A percentile compares a stretch with the other conserved stretches of the same genome.
phyloP scores from a whole-genome alignment of 176 grass and related monocot species.

The Thinopyrum elongatum region DNA sequence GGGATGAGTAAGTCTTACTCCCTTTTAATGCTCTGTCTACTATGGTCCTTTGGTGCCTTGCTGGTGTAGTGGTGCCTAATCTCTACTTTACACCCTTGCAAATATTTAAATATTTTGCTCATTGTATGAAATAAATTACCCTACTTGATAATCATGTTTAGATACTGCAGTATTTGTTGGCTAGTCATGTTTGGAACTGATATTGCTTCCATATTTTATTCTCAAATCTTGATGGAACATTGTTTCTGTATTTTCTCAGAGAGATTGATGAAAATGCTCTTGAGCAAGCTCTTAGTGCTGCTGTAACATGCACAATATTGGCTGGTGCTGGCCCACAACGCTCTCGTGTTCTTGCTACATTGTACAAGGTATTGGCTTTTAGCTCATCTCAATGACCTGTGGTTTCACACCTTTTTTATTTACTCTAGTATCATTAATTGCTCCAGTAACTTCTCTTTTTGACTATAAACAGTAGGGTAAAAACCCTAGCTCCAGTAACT shows the following conservation, averaged over 20 bases:
- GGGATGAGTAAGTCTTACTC: conserved; percentile 79
- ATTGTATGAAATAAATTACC: background rate
- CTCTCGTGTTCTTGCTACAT: conserved; percentile 91
- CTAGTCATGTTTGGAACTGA: background rate
- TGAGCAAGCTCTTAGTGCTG: conserved; percentile 95
- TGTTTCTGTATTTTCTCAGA: conserved; percentile 42
- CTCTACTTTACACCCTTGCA: background rate
- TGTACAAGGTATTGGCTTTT: conserved; percentile 80
- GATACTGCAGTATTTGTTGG: background rate
- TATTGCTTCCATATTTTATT: background rate
- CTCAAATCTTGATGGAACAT: conserved; percentile 19
- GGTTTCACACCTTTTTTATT: background rate
- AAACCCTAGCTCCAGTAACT: background rate
- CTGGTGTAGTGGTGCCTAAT: background rate
- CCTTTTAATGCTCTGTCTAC: too few species aligned
- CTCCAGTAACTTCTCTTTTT: background rate
- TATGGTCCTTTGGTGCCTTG: too few species aligned
- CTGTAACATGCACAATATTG: conserved; percentile 97
- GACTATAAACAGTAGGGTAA: too few species aligned
- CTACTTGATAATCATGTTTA: background rate
- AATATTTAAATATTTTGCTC: background rate
- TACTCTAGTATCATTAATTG: background rate
- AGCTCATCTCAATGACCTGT: background rate
- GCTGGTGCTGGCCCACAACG: conserved; percentile 96
- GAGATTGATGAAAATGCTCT: conserved; percentile 98